Percentiles rank a stretch among this genome's conserved stretches.
These are phyloP conservation scores for Saraca asoca DNA, from an alignment of 331 rosid genomes.

Conservation along the genomic window DNA sequence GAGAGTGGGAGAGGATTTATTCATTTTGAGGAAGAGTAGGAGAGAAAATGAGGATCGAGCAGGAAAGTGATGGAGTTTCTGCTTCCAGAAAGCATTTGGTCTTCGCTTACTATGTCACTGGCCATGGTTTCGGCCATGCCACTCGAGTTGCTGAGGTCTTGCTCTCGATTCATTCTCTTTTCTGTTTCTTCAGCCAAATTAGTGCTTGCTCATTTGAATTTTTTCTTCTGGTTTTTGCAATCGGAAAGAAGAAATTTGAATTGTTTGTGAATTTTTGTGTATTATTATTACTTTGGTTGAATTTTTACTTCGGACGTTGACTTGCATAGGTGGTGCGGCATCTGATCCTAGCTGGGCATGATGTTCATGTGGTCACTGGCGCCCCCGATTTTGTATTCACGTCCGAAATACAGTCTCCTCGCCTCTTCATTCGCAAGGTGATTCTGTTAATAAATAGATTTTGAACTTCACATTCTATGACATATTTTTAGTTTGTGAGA, in stretches of 20 bases:
- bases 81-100: slow-evolving; percentile 73
- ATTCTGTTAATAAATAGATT: not conserved
- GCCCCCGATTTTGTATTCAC: slow-evolving; percentile 97
- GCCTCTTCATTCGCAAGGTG: slow-evolving; percentile 85
- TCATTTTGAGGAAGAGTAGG: too few relatives aligned
- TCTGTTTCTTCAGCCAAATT: slow-evolving; percentile 7
- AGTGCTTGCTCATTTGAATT: not conserved
- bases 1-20: too few relatives aligned
- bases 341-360: slow-evolving; percentile 85
- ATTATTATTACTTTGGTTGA: not conserved
- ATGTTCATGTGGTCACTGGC: slow-evolving; percentile 91
- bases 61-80: slow-evolving; percentile 68
- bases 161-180: not conserved
- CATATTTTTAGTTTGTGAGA: too few relatives aligned
- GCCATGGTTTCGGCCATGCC: slow-evolving; percentile 97
- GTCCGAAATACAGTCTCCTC: slow-evolving; percentile 72
- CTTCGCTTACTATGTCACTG: slow-evolving; percentile 90
- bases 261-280: not conserved
- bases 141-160: slow-evolving; percentile 89
- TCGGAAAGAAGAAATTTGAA: not conserved
- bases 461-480: too few relatives aligned
- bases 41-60: slow-evolving; percentile 65
- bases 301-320: slow-evolving; percentile 9
- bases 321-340: slow-evolving; percentile 74
- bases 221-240: not conserved